These are phyloP conservation scores for Fusarium liriodendri DNA, from an alignment of 2,329 filamentous ascomycete genomes.

Conservation along the genomic window DNA sequence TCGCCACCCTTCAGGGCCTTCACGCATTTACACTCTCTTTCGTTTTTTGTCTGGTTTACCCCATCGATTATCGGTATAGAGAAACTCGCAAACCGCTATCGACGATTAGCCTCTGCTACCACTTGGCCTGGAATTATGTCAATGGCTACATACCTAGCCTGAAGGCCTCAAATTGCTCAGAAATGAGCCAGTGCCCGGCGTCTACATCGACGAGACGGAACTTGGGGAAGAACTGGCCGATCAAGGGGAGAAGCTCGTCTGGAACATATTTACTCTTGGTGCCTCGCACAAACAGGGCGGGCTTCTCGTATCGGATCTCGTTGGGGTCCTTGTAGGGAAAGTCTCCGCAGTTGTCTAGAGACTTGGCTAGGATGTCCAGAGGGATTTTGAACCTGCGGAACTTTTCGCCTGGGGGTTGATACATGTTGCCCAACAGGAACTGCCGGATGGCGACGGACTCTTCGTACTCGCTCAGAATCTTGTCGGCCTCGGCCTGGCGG, in stretches of 20 bases:
- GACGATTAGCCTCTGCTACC: neutral
- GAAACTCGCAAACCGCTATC: slow-evolving; percentile 72
- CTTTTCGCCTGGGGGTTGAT: slow-evolving; percentile 63
- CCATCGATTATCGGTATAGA: slow-evolving; percentile 43
- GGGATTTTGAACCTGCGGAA: slow-evolving; percentile 83
- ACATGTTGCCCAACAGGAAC: slow-evolving; percentile 89
- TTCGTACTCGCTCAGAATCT: slow-evolving; percentile 81
- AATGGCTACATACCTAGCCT: slow-evolving; percentile 68
- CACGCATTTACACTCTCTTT: slow-evolving; percentile 22
- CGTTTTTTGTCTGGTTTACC: too few species aligned
- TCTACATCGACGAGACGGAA: slow-evolving; percentile 81
- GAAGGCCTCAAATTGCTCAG: slow-evolving; percentile 86
- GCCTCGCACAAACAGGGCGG: slow-evolving; percentile 83
- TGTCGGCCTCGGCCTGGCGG: slow-evolving; percentile 81
- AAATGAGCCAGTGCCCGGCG: slow-evolving; percentile 88
- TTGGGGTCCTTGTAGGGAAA: slow-evolving; percentile 86
- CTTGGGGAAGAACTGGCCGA: slow-evolving; percentile 84
- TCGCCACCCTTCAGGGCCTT: slow-evolving; percentile 1
- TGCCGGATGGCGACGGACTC: slow-evolving; percentile 81
- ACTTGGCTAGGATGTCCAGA: slow-evolving; percentile 73
- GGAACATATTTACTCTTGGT: slow-evolving; percentile 82
- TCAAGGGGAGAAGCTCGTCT: slow-evolving; percentile 82
- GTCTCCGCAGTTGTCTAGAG: slow-evolving; percentile 82
- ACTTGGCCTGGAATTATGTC: neutral
- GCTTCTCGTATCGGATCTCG: slow-evolving; percentile 77